These are phyloP conservation scores for Actinidia arguta DNA, from an alignment of 179 eudicot genomes.

Conservation along the genomic window DNA sequence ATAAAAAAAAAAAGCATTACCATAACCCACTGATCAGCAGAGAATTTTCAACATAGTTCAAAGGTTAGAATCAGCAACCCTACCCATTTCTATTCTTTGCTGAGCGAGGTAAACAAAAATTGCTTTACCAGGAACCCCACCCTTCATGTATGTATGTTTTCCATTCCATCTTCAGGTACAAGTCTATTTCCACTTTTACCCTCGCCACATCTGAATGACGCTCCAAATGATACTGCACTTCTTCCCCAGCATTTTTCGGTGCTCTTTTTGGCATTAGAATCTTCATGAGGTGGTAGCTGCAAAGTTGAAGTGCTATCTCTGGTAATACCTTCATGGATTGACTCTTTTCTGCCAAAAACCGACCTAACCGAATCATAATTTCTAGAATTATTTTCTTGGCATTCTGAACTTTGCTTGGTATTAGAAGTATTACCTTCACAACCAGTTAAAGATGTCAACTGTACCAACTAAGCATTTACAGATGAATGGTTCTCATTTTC, in stretches of 20 bases:
- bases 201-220: not conserved
- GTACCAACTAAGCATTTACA: not conserved
- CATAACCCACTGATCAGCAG: not conserved
- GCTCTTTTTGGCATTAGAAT: constrained; percentile 9
- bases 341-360: constrained; percentile 4
- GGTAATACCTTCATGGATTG: not conserved
- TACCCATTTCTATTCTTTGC: not conserved
- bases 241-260: not conserved
- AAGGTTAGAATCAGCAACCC: not conserved
- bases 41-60: not conserved
- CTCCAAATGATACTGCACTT: not conserved
- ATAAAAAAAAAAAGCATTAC: not conserved
- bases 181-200: not conserved
- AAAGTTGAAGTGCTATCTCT: not conserved
- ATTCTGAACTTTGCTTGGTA: not conserved
- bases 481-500: not conserved
- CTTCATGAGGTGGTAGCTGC: constrained; percentile 15
- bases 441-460: not conserved
- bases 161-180: not conserved
- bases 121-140: not conserved
- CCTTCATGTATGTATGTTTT: not conserved
- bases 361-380: not conserved
- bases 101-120: not conserved
- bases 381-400: not conserved
- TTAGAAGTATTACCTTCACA: not conserved